Conservation (phyloP, 129 eudicot species). For the Logfia minima region DNA sequence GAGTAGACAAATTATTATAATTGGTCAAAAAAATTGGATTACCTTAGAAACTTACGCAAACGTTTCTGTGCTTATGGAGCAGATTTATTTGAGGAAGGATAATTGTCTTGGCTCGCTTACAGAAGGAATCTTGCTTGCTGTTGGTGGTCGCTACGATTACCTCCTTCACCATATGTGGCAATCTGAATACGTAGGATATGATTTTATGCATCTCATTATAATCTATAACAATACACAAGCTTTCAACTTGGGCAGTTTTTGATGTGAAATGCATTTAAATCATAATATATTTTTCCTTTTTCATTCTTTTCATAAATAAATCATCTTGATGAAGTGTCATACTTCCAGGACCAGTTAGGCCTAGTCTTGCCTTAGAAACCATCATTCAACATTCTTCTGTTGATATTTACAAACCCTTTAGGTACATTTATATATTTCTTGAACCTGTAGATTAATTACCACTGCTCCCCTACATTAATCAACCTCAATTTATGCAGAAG, state of each 20-base stretch:
- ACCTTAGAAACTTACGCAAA: slow-evolving; percentile 23
- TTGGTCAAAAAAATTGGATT: not conserved
- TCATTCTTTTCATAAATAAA: not conserved
- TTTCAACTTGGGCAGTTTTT: not conserved
- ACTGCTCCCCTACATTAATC: not conserved
- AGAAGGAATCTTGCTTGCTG: slow-evolving; percentile 88
- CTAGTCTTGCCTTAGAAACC: slow-evolving; percentile 89
- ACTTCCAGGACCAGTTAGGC: slow-evolving; percentile 87
- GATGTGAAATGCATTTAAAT: not conserved
- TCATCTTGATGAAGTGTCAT: not conserved
- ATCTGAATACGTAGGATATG: slow-evolving; percentile 56
- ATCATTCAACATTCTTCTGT: slow-evolving; percentile 70
- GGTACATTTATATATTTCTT: slow-evolving; percentile 41
- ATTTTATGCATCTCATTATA: not conserved
- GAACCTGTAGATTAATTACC: not conserved
- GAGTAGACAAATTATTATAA: not conserved
- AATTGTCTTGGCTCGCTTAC: slow-evolving; percentile 54
- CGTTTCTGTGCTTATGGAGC: slow-evolving; percentile 19
- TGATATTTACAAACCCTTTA: slow-evolving; percentile 50
- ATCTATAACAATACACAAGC: not conserved
- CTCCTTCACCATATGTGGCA: slow-evolving; percentile 60
- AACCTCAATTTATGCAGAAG: slow-evolving; percentile 36
- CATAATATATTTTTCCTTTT: not conserved
- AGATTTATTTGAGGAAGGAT: slow-evolving; percentile 72
- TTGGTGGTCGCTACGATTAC: slow-evolving; percentile 95